Conservation (phyloP, 306 rosid genomes). For the Trichosanthes truncata region DNA sequence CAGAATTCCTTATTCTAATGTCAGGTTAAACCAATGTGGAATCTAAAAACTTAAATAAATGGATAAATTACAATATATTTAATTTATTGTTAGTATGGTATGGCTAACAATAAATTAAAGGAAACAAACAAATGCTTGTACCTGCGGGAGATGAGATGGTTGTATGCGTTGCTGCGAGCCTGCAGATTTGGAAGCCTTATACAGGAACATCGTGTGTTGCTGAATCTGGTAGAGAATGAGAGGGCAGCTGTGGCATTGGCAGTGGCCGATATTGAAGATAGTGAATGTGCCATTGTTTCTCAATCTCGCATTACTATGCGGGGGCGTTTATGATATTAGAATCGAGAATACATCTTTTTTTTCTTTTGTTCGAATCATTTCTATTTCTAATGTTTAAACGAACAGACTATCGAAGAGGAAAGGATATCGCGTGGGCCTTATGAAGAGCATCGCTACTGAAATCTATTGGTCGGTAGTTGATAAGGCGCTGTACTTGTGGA, state of each 20-base stretch:
- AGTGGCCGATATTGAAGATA: slow-evolving; percentile 31
- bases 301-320: neutral
- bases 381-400: neutral
- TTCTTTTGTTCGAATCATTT: neutral
- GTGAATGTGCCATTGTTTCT: slow-evolving; percentile 41
- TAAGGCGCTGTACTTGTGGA: slow-evolving; percentile 55
- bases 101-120: too few relatives aligned
- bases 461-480: slow-evolving; percentile 52
- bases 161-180: slow-evolving; percentile 14
- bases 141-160: slow-evolving; percentile 23
- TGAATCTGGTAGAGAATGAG: neutral
- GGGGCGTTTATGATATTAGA: neutral
- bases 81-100: too few relatives aligned
- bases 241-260: slow-evolving; percentile 16
- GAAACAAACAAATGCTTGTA: too few relatives aligned
- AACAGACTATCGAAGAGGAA: neutral
- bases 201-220: slow-evolving; percentile 1
- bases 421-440: slow-evolving; percentile 9
- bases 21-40: too few relatives aligned
- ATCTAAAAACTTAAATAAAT: too few relatives aligned
- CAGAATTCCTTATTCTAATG: too few relatives aligned
- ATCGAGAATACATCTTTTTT: neutral
- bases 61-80: too few relatives aligned
- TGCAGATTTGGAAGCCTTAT: slow-evolving; percentile 11
- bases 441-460: slow-evolving; percentile 4